Evolutionary conservation across 495 filamentous ascomycete species (phyloP).

Genomic region (Trypethelium eluteriae): DNA sequence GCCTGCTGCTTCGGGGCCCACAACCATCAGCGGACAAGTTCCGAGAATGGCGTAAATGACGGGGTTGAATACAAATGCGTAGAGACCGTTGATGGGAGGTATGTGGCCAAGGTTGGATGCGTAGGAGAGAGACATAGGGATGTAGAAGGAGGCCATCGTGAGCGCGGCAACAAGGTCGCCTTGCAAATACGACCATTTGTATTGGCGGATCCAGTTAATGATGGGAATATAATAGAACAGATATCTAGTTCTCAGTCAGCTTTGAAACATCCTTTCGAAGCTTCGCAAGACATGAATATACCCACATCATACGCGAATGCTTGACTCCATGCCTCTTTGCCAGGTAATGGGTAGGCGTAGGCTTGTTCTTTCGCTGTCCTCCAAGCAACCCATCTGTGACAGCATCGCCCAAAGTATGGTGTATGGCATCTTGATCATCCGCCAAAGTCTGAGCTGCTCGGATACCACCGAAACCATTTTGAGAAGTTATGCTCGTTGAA

Average conservation of each 20-base stretch:
- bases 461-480: constrained; percentile 22
- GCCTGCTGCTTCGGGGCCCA: constrained; percentile 91
- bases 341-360: constrained; percentile 54
- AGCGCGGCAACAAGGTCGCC: constrained; percentile 82
- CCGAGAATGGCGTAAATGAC: constrained; percentile 84
- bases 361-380: constrained; percentile 46
- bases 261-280: constrained; percentile 3
- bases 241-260: constrained; percentile 53
- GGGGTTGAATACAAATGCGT: constrained; percentile 87
- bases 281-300: constrained; percentile 12
- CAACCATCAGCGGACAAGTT: constrained; percentile 84
- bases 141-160: constrained; percentile 93
- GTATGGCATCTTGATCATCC: constrained; percentile 19
- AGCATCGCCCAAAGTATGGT: constrained; percentile 35
- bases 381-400: constrained; percentile 37
- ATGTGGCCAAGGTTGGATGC: constrained; percentile 92
- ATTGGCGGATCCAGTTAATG: constrained; percentile 79
- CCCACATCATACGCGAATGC: constrained; percentile 52
- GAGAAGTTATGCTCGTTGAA: constrained; percentile 6
- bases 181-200: constrained; percentile 67
- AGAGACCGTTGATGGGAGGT: constrained; percentile 90
- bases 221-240: constrained; percentile 89
- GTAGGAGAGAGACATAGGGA: constrained; percentile 91
- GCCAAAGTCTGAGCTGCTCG: constrained; percentile 15
- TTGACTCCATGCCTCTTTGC: constrained; percentile 54